Base-by-base conservation (phyloP, 2,329 filamentous ascomycete species). In the Penicillium sp. region DNA sequence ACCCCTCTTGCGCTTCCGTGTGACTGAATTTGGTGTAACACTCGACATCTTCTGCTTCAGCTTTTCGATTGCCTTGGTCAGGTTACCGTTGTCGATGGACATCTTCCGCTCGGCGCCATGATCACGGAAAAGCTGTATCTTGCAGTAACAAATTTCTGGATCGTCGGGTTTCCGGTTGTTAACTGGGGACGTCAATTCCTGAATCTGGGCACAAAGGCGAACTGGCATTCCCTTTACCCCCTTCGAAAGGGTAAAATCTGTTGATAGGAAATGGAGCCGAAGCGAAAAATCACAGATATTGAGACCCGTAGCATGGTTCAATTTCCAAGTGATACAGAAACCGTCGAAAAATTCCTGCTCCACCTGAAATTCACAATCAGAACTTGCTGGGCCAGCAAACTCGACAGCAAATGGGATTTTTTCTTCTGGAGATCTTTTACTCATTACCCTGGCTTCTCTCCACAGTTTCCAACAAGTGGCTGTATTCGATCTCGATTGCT, bases 221-320 rank as follows among this genome's bases (percentile, higher is more conserved):
- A 97, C 91, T 0, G 93, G 92, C 61, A 96, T 96, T 29, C 93
- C 93, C 75, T 97, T 97, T 51, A 97, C 93, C 39, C 93, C 93
- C 71, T 97, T 97, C n/a, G 93, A 96, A 70, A 96, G 93, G 73
- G 92, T 96, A 72, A 97, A 97, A 70, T 97, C 93, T 16, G 93
- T 97, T 1, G 93, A 97, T 0, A 97, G 81, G 70, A 97, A 97
- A 77, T 97, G 97, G 82, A 97, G 96, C 44, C 92, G 89, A n/a
- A 96, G 90, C 10, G 91, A 88, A 56, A 97, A 85, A 53, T 86
- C 89, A 71, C 90, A 92, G 67, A 96, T 90, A 5, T 87, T 83
- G 71, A 3, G 76, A 0, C 86, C 85, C 52, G 86, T 86, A 46
- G 59, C 55, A 53, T 83, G 73, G 4, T 86, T 86, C 0, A 90